Evolutionary conservation across 2,329 filamentous ascomycete genomes (phyloP), one percentile per base, ranked within the genome.

Genomic region (Cercospora citrullina): DNA sequence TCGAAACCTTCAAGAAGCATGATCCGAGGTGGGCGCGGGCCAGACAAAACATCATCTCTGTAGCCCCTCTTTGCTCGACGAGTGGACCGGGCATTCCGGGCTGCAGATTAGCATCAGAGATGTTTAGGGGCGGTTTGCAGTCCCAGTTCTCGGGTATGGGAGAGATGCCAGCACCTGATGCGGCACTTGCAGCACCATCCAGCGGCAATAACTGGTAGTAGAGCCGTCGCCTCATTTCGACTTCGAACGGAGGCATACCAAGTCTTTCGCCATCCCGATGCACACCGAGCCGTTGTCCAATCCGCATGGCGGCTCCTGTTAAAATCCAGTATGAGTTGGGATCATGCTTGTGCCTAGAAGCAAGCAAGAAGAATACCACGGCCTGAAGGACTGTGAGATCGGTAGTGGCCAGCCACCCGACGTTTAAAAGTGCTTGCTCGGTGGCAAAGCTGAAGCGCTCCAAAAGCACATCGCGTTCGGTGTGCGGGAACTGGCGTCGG

Each of bases 321-420:
- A 91, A 80, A 51, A 87, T 87, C 87, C 88, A 90, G 1, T 86
- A 81, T 4, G 87, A 86, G 75, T 45, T 85, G 77, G 81, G 77
- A 66, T 84, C 82, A 45, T 80, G 80, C 4, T 69, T 70, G 23
- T 80, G 76, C 58, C 82, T 80, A 36, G 63, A 65, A 14, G 74
- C 60, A 1, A 74, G 45, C 66, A 91, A 81, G 72, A 89, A 91
- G 16, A 92, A 80, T 3, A 89, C 79, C 64, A 87, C 87, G 1
- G 89, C 90, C 77, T 92, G 89, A 21, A 92, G 78, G 5, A 89
- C 83, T 59, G 86, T 84, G 9, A 90, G 75, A 67, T 92, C 89
- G 2, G 86, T 85, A n/a, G 86, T 86, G 31, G 87, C 85, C 79
- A 92, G 86, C 71, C 91, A 89, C 6, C 86, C 85, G 1, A 88